phyloP scores from a whole-genome alignment of 768 basidiomycete genomes.

The Arthromyces matolae region DNA sequence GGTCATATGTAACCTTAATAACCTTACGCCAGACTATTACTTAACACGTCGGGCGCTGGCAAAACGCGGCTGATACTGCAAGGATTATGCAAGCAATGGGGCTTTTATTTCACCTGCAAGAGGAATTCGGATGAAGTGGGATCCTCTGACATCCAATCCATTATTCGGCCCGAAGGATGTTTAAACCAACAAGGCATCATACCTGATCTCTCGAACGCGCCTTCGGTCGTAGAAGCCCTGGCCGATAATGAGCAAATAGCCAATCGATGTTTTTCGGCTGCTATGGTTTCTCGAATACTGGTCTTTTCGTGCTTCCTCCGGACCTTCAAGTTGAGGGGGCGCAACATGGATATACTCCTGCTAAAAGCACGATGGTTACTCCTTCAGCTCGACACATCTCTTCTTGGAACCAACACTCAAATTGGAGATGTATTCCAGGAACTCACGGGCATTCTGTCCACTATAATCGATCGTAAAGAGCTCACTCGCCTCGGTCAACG shows the following conservation, averaged over 20 bases:
- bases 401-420: neutral
- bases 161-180: neutral
- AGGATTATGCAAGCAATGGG: too few relatives aligned
- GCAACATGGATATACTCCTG: too few relatives aligned
- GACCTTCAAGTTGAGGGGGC: neutral
- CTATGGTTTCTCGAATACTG: neutral
- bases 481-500: neutral
- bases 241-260: neutral
- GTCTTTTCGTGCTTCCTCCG: neutral
- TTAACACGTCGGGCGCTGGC: too few relatives aligned
- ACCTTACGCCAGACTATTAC: too few relatives aligned
- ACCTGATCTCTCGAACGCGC: neutral
- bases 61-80: too few relatives aligned
- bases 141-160: neutral
- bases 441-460: neutral
- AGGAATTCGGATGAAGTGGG: neutral
- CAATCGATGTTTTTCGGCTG: neutral
- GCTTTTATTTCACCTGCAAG: neutral
- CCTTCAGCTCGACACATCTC: neutral
- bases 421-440: neutral
- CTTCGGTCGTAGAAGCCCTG: neutral
- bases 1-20: too few relatives aligned
- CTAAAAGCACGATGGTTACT: too few relatives aligned
- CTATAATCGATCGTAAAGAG: neutral
- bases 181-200: neutral